Percentiles rank a stretch among this genome's conserved stretches.
These are phyloP conservation scores for Willaertia magna DNA, from an alignment of 208 protist genomes.

Conservation along the genomic window DNA sequence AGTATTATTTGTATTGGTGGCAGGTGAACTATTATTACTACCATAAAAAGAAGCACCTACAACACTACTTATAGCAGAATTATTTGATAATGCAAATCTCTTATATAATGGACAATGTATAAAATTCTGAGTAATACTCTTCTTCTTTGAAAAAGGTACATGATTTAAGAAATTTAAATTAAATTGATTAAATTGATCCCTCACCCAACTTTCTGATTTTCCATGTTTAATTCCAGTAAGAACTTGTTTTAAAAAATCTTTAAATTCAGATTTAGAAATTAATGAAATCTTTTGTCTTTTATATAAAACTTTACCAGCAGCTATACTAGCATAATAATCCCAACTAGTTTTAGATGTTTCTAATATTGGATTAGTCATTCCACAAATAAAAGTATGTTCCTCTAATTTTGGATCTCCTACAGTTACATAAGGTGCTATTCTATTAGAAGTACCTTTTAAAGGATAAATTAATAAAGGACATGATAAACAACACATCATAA, in stretches of 20 bases:
- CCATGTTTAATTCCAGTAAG: neutral
- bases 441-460: neutral
- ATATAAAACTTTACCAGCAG: neutral
- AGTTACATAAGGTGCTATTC: neutral
- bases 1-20: too few species aligned
- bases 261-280: neutral
- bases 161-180: neutral
- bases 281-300: neutral
- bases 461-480: neutral
- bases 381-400: neutral
- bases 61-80: too few species aligned
- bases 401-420: neutral
- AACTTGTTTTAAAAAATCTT: neutral
- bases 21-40: too few species aligned
- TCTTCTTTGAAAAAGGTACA: neutral
- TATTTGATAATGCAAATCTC: too few species aligned
- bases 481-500: neutral
- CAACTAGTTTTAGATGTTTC: neutral
- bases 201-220: neutral
- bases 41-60: too few species aligned
- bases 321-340: constrained; percentile 1
- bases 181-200: neutral
- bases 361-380: neutral
- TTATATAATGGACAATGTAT: neutral
- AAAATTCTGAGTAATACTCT: neutral